Base-by-base conservation (phyloP, 257 asterid species). In the Rubia yunnanensis region DNA sequence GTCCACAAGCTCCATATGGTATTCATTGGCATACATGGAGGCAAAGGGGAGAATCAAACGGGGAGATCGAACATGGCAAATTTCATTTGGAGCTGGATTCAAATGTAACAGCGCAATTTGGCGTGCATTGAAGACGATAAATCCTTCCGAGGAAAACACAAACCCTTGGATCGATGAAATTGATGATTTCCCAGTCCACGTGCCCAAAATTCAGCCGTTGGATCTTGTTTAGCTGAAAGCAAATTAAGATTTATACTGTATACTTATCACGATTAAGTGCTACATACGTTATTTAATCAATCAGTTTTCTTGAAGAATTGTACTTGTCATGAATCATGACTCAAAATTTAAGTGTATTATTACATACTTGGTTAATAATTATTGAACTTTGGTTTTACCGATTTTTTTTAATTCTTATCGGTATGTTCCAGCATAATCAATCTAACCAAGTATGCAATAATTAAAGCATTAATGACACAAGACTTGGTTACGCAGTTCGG, bases 1-100 rank as follows among this genome's bases (percentile, higher is more conserved):
- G 0, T 79, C 81, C 0, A 79, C 81, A n/a, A 79, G 84, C 56
- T 79, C 77, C 1, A 27, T 76, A 49, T 79, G 84, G 84, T 79
- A 79, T 6, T 71, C 73, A 30, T 24, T 79, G 56, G 81, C 84
- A 2, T 73, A 76, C 10, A 41, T 68, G 10, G 84, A 79, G 61
- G 84, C 79, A 2, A 76, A 79, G 32, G 79, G 84, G 36, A 67
- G 84, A 39, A 68, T 79, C 3, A 76, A 41, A 48, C 73, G 65
- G 17, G 84, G 79, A 0, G 81, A 79, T 30, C 27, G 75, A 26
- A 58, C 79, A 27, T 79, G 84, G 81, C 79, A 76, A 52, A 73
- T 80, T 34, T 78, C 77, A 20, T 80, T 80, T 1, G 79, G 81
- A 1, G 77, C 81, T 0, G 84, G 84, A 5, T 80, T 80, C 30